A percentile compares a stretch with the other conserved stretches of the same genome.
Conservation (phyloP, 805 yeast species). For the Spathaspora boniae region DNA sequence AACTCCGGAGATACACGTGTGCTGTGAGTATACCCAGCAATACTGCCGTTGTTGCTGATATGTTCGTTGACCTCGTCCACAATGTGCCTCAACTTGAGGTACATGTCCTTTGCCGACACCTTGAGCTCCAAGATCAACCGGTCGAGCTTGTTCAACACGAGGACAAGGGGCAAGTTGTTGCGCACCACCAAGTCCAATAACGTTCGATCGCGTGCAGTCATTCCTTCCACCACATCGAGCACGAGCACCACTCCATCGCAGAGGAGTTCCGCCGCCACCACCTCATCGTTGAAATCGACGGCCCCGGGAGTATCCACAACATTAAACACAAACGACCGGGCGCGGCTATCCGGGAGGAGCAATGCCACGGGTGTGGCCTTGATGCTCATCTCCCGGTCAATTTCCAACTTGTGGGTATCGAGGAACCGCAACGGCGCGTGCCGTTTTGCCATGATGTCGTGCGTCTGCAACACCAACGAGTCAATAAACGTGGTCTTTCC, state of each 20-base stretch:
- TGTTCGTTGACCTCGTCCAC: slow-evolving; percentile 63
- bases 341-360: slow-evolving; percentile 48
- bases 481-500: slow-evolving; percentile 87
- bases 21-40: slow-evolving; percentile 22
- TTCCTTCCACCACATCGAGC: slow-evolving; percentile 84
- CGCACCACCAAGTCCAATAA: slow-evolving; percentile 51
- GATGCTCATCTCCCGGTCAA: slow-evolving; percentile 66
- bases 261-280: slow-evolving; percentile 51
- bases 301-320: slow-evolving; percentile 93
- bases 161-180: slow-evolving; percentile 48
- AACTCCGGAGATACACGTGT: slow-evolving; percentile 52
- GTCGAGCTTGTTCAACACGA: slow-evolving; percentile 81
- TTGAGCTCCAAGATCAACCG: slow-evolving; percentile 76
- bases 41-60: slow-evolving; percentile 34
- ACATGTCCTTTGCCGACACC: slow-evolving; percentile 72
- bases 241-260: slow-evolving; percentile 68
- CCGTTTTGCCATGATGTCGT: slow-evolving; percentile 34
- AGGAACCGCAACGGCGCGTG: slow-evolving; percentile 57
- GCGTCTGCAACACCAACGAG: slow-evolving; percentile 63
- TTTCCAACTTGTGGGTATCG: slow-evolving; percentile 69
- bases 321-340: slow-evolving; percentile 56
- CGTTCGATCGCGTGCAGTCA: slow-evolving; percentile 51
- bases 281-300: slow-evolving; percentile 75
- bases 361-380: slow-evolving; percentile 61
- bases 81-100: slow-evolving; percentile 57